Conservation (phyloP, 1,284 basidiomycete species). For the Cryptococcus hybrid region DNA sequence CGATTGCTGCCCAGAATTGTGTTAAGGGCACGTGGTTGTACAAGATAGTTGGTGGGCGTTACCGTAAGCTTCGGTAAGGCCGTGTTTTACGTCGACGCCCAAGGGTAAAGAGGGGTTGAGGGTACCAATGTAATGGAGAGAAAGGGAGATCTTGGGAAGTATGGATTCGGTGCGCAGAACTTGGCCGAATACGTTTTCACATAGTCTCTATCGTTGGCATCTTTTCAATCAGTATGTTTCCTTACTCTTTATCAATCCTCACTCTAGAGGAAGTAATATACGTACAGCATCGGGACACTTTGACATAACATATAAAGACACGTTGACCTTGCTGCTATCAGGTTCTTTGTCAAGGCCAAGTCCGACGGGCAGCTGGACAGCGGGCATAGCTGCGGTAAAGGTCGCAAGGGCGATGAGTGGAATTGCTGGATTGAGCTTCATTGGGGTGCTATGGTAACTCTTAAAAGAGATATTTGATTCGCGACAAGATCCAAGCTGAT, state of each 20-base stretch:
- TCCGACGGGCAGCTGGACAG: not conserved
- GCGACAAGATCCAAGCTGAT: no score
- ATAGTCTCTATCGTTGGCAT: conserved; percentile 46
- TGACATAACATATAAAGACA: conserved; percentile 49
- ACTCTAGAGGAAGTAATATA: not conserved
- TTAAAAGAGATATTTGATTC: no score
- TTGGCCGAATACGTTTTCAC: conserved; percentile 70
- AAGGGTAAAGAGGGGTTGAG: conserved; percentile 62
- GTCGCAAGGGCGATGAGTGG: not conserved
- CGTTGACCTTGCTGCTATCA: conserved; percentile 29
- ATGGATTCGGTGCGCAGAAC: conserved; percentile 62
- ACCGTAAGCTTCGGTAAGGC: conserved; percentile 68
- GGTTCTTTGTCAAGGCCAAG: not conserved
- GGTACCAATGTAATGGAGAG: conserved; percentile 71
- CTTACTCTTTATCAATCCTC: no score
- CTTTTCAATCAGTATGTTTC: no score
- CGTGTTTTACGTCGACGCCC: conserved; percentile 76
- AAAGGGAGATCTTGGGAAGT: conserved; percentile 63
- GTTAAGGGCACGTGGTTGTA: conserved; percentile 28
- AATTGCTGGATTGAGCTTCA: no score
- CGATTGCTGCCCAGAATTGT: conserved; percentile 65
- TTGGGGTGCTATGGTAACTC: no score
- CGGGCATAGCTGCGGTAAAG: not conserved
- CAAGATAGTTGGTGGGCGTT: conserved; percentile 80
- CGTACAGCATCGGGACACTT: conserved; percentile 50